Conservation (phyloP, 1,284 basidiomycete species). For the Trametes hirsuta region DNA sequence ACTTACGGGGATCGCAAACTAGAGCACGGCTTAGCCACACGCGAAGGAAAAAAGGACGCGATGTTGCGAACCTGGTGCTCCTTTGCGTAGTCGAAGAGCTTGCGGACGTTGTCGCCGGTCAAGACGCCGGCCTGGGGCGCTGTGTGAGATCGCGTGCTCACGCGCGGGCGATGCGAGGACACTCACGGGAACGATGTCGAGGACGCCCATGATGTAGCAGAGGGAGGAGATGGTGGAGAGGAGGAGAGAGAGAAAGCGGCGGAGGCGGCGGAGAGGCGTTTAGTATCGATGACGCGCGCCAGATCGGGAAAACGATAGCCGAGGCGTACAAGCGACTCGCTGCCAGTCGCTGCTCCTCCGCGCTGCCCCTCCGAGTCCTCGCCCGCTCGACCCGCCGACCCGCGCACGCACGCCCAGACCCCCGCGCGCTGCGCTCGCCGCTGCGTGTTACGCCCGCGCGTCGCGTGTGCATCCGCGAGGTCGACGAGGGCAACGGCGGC, state of each 20-base stretch:
- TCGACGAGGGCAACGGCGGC: no score
- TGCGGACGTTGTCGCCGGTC: slow-evolving; percentile 86
- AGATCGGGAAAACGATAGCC: slow-evolving; percentile 10
- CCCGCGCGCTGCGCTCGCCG: no score
- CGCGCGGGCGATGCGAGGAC: neutral
- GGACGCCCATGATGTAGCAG: slow-evolving; percentile 56
- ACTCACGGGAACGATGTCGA: slow-evolving; percentile 73
- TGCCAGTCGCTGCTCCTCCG: neutral
- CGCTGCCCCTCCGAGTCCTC: neutral
- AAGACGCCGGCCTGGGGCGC: slow-evolving; percentile 78
- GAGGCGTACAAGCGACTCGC: neutral
- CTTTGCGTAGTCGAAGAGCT: slow-evolving; percentile 88
- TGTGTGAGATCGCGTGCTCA: neutral
- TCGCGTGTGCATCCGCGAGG: no score
- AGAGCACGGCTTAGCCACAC: neutral
- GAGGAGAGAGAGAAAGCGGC: slow-evolving; percentile 11
- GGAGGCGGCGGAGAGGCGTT: neutral
- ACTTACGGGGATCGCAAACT: slow-evolving; percentile 89
- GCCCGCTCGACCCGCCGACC: neutral
- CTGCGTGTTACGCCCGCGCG: no score
- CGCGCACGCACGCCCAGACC: no score
- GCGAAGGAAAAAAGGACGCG: neutral
- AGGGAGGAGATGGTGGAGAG: slow-evolving; percentile 7
- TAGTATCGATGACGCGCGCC: slow-evolving; percentile 18
- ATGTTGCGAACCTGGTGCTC: slow-evolving; percentile 68